These are phyloP conservation scores for Cercospora sp. DNA, from an alignment of 2,329 filamentous ascomycete genomes.

Conservation along the genomic window DNA sequence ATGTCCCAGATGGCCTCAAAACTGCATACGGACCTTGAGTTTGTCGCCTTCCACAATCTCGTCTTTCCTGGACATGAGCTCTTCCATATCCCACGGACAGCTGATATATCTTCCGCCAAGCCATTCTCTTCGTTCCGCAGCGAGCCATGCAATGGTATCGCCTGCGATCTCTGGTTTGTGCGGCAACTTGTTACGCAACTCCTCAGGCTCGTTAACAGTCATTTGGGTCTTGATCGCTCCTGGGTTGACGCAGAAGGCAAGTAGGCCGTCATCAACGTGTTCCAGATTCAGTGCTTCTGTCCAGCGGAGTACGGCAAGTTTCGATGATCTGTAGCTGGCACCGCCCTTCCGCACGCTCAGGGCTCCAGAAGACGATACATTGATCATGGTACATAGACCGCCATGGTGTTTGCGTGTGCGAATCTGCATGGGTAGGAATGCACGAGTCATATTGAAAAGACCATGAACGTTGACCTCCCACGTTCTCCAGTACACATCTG, in stretches of 20 bases:
- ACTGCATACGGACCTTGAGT: slow-evolving; percentile 34
- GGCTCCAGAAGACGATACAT: slow-evolving; percentile 45
- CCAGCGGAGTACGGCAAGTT: slow-evolving; percentile 44
- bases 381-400: slow-evolving; percentile 45
- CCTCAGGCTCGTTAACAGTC: slow-evolving; percentile 40
- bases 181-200: slow-evolving; percentile 24
- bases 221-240: slow-evolving; percentile 44
- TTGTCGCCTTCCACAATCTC: slow-evolving; percentile 39
- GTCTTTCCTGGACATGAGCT: slow-evolving; percentile 38
- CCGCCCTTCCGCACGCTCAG: slow-evolving; percentile 20
- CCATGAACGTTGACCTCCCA: slow-evolving; percentile 56
- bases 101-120: slow-evolving; percentile 23
- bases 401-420: slow-evolving; percentile 18
- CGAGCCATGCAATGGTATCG: slow-evolving; percentile 38
- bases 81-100: slow-evolving; percentile 43
- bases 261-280: neutral
- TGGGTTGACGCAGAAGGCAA: neutral
- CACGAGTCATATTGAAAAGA: slow-evolving; percentile 32
- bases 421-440: slow-evolving; percentile 50
- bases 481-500: slow-evolving; percentile 49
- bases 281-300: neutral
- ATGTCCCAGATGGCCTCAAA: neutral
- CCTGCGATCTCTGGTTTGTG: slow-evolving; percentile 40
- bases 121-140: slow-evolving; percentile 41
- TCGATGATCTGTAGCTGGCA: slow-evolving; percentile 50